Percentiles rank a stretch among this genome's conserved stretches.
Conservation (phyloP, 495 filamentous ascomycete species). For the Talaromyces trachyspermus region DNA sequence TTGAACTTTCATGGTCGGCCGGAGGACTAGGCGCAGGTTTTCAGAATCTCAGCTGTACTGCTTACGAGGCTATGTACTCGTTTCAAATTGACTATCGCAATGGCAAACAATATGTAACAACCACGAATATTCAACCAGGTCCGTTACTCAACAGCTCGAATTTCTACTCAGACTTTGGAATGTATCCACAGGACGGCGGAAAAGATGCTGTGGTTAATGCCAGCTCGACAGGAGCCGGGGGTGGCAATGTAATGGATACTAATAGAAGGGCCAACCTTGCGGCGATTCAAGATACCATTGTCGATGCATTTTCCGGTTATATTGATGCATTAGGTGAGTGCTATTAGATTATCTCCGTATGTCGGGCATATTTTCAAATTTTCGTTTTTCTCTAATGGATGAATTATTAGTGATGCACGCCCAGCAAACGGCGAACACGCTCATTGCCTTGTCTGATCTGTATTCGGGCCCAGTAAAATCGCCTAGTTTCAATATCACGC, state of each 20-base stretch:
- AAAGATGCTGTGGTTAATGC: neutral
- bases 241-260: conserved; percentile 6
- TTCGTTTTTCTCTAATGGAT: neutral
- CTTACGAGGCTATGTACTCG: conserved; percentile 8
- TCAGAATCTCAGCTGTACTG: conserved; percentile 9
- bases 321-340: conserved; percentile 8
- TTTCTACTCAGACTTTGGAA: conserved; percentile 3
- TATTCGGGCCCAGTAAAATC: conserved; percentile 5
- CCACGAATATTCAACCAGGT: neutral
- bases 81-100: conserved; percentile 4
- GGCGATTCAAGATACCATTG: conserved; percentile 13
- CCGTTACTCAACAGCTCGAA: conserved; percentile 1
- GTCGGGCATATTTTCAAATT: too few relatives aligned
- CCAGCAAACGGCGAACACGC: conserved; percentile 5
- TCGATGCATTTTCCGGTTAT: conserved; percentile 8
- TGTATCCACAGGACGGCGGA: neutral
- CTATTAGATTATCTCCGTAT: too few relatives aligned
- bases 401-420: conserved; percentile 2
- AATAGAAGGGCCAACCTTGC: conserved; percentile 7
- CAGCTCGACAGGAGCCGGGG: neutral
- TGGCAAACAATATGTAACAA: neutral
- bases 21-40: conserved; percentile 7
- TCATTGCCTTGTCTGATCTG: conserved; percentile 9
- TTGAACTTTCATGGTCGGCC: conserved; percentile 8
- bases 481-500: conserved; percentile 12